Evolutionary conservation across 176 grass and related monocot genomes (phyloP).

Genomic region (sorghum (Sorghum bicolor)): DNA sequence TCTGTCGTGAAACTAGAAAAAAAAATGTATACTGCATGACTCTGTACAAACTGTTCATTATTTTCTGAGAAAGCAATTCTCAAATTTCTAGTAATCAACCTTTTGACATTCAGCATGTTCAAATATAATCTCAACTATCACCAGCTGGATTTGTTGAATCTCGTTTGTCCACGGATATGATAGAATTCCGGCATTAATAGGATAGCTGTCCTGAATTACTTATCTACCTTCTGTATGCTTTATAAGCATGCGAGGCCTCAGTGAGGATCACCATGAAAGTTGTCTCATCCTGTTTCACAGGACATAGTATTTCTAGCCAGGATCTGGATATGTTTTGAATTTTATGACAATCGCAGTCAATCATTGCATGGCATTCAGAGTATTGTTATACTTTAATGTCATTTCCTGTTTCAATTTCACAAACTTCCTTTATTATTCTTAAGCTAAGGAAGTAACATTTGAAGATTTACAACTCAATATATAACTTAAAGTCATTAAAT

Average conservation of each 20-base stretch:
- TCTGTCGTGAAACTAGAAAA: not conserved
- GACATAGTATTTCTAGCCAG: not conserved
- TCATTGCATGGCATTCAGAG: not conserved
- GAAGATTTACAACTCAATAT: not conserved
- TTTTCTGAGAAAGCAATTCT: not conserved
- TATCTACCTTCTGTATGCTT: not conserved
- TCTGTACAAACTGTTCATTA: not conserved
- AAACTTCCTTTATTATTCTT: slow-evolving; percentile 14
- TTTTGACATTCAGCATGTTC: not conserved
- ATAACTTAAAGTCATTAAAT: not conserved
- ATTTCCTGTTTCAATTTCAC: slow-evolving; percentile 4
- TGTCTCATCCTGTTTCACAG: not conserved
- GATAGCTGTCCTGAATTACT: not conserved
- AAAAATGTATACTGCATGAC: not conserved
- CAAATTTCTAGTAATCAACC: not conserved
- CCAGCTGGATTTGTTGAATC: not conserved
- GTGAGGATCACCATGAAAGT: not conserved
- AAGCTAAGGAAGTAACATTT: slow-evolving; percentile 13
- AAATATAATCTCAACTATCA: not conserved
- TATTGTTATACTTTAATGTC: slow-evolving; percentile 13
- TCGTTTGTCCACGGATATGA: not conserved
- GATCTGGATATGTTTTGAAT: slow-evolving; percentile 12
- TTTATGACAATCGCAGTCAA: not conserved
- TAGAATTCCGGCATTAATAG: not conserved
- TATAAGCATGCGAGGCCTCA: not conserved